Conservation (phyloP, 192 early-diverging fungal genomes). For the Pilobolus umbonatus region DNA sequence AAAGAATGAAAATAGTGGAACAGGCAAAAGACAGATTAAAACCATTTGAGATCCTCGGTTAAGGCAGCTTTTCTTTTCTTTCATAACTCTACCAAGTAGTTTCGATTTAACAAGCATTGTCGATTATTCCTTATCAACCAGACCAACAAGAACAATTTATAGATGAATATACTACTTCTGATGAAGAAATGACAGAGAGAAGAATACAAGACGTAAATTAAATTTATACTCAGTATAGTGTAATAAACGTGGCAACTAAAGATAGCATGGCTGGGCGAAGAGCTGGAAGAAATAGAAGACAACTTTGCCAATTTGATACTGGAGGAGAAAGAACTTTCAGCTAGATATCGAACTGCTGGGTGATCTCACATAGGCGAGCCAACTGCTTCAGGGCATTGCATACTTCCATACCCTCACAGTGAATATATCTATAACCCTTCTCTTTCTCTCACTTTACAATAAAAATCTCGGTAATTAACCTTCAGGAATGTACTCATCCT, state of each 20-base stretch:
- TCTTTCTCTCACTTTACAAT: too few relatives aligned
- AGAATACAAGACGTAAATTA: constrained; percentile 17
- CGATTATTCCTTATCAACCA: constrained; percentile 13
- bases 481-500: too few relatives aligned
- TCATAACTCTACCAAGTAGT: constrained; percentile 14
- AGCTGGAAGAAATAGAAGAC: constrained; percentile 9
- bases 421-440: too few relatives aligned
- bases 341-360: too few relatives aligned
- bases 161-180: constrained; percentile 20
- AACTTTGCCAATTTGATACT: too few relatives aligned
- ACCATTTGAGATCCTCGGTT: constrained; percentile 7
- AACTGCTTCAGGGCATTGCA: too few relatives aligned
- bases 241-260: constrained; percentile 12
- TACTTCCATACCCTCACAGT: too few relatives aligned
- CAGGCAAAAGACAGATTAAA: constrained; percentile 14
- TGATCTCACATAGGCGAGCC: too few relatives aligned
- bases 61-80: constrained; percentile 10
- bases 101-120: constrained; percentile 14
- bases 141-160: constrained; percentile 12
- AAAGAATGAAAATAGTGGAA: constrained; percentile 2
- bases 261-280: constrained; percentile 8
- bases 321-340: too few relatives aligned
- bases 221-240: constrained; percentile 9
- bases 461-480: too few relatives aligned
- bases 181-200: constrained; percentile 19